These are phyloP conservation scores for Schwanniomyces occidentalis DNA, from an alignment of 805 yeast genomes.

Conservation along the genomic window DNA sequence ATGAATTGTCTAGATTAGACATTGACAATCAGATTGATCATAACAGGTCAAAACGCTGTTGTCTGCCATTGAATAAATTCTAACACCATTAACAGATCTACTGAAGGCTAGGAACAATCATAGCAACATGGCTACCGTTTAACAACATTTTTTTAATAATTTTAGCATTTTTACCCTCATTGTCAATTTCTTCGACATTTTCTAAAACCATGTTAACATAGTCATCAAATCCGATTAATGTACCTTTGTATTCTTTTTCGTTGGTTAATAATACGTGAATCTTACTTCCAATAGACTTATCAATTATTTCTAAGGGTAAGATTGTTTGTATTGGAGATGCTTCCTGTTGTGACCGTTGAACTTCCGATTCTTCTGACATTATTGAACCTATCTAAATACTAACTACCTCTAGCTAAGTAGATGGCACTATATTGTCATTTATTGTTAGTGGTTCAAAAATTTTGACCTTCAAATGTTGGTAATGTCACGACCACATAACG, in stretches of 20 bases:
- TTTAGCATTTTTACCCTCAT: conserved; percentile 43
- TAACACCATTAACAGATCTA: too few relatives aligned
- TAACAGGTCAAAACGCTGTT: too few relatives aligned
- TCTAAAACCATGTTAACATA: conserved; percentile 88
- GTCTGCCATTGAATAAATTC: too few relatives aligned
- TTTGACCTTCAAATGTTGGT: too few relatives aligned
- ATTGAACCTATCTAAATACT: too few relatives aligned
- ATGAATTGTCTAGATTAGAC: too few relatives aligned
- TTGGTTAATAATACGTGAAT: conserved; percentile 68
- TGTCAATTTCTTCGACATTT: conserved; percentile 66
- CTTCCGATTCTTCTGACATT: conserved; percentile 7
- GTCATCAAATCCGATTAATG: conserved; percentile 89
- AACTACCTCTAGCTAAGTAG: too few relatives aligned
- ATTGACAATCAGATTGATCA: too few relatives aligned
- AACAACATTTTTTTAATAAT: conserved; percentile 60
- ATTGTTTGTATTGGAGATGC: conserved; percentile 16
- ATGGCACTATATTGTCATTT: too few relatives aligned
- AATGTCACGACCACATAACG: too few relatives aligned
- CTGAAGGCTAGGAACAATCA: conserved; percentile 58
- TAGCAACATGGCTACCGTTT: conserved; percentile 71
- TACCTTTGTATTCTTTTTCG: conserved; percentile 82
- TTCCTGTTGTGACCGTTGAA: conserved; percentile 5
- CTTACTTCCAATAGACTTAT: conserved; percentile 78
- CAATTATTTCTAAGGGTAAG: conserved; percentile 83
- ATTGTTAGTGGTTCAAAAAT: too few relatives aligned